Evolutionary conservation across 495 filamentous ascomycete genomes (phyloP), one percentile per base, ranked within the genome.

Genomic region (Penicillium waksmanii): DNA sequence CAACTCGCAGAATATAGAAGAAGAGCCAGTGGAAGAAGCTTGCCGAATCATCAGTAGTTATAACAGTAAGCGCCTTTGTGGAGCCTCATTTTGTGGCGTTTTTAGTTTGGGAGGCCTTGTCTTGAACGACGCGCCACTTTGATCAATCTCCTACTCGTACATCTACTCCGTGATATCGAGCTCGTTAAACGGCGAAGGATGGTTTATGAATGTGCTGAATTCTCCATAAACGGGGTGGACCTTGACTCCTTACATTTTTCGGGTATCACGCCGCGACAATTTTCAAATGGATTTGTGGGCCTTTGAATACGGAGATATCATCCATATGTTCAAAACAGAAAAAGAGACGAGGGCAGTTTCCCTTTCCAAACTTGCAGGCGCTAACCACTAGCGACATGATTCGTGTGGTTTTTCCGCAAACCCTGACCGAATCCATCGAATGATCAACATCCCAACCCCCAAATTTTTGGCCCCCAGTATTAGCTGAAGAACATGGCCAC

Each of bases 401-500:
- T 15, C 11, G 46, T 27, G 21, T 3, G 8, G n/a, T 27, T 12
- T 27, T 27, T 11, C 11, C 10, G 46, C 46, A 48, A 31, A 13
- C 9, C 46, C 21, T 48, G 9, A 10, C 46, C 46, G 5, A 27
- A 48, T 48, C 15, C 46, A 48, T 48, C 11, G 10, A 27, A 23
- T 48, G 46, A 48, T 48, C 46, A 27, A 12, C 46, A 23, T 15
- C 46, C 11, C 19, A 10, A 48, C 9, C 46, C 21, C 21, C 19
- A 48, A 23, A 25, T 25, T 48, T 48, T 48, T 27, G 21, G 46
- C 46, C 46, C 46, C 46, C 19, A 48, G 46, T 2, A 5, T 9
- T 25, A 12, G 10, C 12, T 48, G 46, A 48, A 48, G 46, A 48
- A 48, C 19, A 13, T 48, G 46, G 46, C 46, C 46, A 48, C 46